A percentile compares a stretch with the other conserved stretches of the same genome.
Evolutionary conservation across 768 basidiomycete species (phyloP).

Genomic region (Lentinula lateritia): DNA sequence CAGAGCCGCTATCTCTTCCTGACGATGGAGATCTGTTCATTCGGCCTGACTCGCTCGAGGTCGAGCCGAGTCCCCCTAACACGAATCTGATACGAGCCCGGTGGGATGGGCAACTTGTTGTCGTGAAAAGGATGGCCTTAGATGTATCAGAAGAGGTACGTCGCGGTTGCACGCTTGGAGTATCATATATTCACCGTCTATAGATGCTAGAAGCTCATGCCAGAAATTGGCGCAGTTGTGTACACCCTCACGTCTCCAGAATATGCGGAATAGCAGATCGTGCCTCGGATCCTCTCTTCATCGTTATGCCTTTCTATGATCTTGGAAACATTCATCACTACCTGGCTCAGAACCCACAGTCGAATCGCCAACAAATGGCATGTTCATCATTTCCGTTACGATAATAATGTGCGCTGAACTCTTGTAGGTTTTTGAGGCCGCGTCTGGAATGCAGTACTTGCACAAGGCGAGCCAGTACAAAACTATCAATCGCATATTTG

Average conservation of each 20-base stretch:
- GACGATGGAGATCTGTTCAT: neutral
- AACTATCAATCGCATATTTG: neutral
- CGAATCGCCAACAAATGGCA: conserved; percentile 15
- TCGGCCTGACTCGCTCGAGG: neutral
- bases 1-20: neutral
- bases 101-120: conserved; percentile 5
- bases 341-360: conserved; percentile 13
- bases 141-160: conserved; percentile 3
- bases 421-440: conserved; percentile 15
- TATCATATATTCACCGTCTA: neutral
- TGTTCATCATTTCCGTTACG: neutral
- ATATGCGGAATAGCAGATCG: conserved; percentile 16
- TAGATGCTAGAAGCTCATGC: conserved; percentile 14
- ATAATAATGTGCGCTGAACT: neutral
- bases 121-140: conserved; percentile 1
- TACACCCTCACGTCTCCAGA: conserved; percentile 17
- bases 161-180: no score
- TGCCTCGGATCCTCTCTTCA: conserved; percentile 18
- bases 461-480: conserved; percentile 12
- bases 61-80: neutral
- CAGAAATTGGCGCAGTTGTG: conserved; percentile 16
- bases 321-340: conserved; percentile 16
- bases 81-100: neutral
- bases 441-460: conserved; percentile 20
- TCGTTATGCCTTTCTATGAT: conserved; percentile 14